A percentile compares a stretch with the other conserved stretches of the same genome.
Conservation (phyloP, 768 basidiomycete species). For the Russula dissimulans region DNA sequence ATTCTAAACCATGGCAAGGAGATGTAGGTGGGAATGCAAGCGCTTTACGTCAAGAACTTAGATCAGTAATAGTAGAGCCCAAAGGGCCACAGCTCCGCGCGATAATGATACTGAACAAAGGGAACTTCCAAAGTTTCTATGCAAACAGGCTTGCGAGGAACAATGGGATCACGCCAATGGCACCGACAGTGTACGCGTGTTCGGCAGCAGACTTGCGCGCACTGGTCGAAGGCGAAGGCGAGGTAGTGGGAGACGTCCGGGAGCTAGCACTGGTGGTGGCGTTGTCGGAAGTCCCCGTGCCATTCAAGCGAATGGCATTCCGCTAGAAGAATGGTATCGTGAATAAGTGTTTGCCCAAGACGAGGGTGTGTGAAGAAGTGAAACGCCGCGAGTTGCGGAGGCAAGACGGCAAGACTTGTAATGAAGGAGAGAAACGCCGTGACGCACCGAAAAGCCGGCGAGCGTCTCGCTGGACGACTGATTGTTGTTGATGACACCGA, state of each 20-base stretch:
- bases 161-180: conserved; percentile 4
- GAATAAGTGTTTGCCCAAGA: background rate
- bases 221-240: background rate
- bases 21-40: background rate
- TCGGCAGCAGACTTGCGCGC: conserved; percentile 2
- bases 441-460: conserved; percentile 37
- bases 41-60: background rate
- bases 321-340: conserved; percentile 31
- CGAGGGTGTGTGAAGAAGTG: background rate
- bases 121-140: background rate
- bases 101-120: background rate
- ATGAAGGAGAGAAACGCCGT: background rate
- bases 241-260: conserved; percentile 11
- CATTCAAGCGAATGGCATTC: conserved; percentile 49
- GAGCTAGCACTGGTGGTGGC: conserved; percentile 1
- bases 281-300: conserved; percentile 28
- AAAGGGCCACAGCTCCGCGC: background rate
- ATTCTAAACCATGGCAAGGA: background rate
- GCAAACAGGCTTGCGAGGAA: conserved; percentile 11
- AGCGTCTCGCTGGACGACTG: conserved; percentile 31
- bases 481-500: conserved; percentile 53
- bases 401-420: background rate
- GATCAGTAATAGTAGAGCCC: background rate
- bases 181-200: background rate
- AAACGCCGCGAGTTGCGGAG: conserved; percentile 5